Base-by-base conservation (phyloP, 2,329 filamentous ascomycete genomes). In the Colletotrichum echinochloae region DNA sequence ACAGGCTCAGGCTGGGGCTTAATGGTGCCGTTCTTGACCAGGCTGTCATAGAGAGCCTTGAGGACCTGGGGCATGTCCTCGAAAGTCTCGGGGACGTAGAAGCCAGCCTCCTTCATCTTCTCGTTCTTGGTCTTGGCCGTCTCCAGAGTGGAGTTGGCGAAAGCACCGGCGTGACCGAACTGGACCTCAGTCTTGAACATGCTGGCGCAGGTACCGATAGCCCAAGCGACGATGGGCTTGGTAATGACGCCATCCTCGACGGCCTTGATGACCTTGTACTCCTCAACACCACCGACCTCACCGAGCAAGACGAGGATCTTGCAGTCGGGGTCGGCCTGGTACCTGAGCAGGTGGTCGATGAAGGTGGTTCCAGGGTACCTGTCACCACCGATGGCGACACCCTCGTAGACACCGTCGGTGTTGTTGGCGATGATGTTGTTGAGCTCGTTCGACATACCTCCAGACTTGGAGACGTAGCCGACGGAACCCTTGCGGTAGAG, bases 161-260 rank as follows among this genome's bases (percentile, higher is more conserved):
- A 98, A 65, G 96, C 94, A 85, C 96, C 96, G 78, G 96, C 96
- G 87, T 99, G 96, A 79, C 96, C 96, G 86, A 99, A 99, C 85
- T 99, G 96, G 55, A 99, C 96, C 88, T 99, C 96, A 49, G 96
- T 99, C 92, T 97, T 98, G 89, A 99, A 97, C 94, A 99, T 96
- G 89, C 94, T 95, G 74, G 96, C 96, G 84, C 97, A 98, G 78
- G 96, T 99, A 88, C 96, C 96, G 79, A 99, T 99, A 76, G 96
- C 96, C 96, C 96, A 99, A 52, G 96, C 96, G 72, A 99, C 95
- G 79, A 99, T 96, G 78, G 96, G 96, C 91, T 99, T 99, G 82
- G 92, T 99, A 83, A 99, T 97, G 81, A 89, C 84, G 78, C 96
- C 96, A 75, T 92, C 88, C 91, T 98, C 96, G 77, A 99, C 94